These are phyloP conservation scores for Gossypium turneri DNA, from an alignment of 345 rosid species.

Conservation along the genomic window DNA sequence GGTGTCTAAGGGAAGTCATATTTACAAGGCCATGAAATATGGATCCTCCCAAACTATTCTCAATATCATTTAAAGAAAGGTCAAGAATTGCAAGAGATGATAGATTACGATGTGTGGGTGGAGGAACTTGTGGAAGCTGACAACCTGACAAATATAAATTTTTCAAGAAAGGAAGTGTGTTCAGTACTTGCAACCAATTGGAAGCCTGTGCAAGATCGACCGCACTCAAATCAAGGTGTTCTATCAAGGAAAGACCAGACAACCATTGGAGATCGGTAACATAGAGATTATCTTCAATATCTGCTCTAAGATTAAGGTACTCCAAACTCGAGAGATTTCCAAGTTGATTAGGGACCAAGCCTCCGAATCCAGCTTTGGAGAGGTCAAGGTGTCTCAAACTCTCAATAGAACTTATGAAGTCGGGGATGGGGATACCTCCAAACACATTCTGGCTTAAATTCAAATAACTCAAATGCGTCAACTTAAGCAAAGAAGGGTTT, in stretches of 20 bases:
- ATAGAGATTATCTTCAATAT: conserved; percentile 1
- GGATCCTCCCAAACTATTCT: neutral
- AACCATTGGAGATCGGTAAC: conserved; percentile 38
- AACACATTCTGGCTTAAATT: conserved; percentile 35
- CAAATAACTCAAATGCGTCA: conserved; percentile 16
- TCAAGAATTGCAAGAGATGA: conserved; percentile 3
- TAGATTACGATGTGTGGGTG: neutral
- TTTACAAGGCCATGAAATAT: conserved; percentile 2
- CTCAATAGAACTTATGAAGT: conserved; percentile 21
- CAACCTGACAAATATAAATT: neutral
- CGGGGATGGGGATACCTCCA: conserved; percentile 23
- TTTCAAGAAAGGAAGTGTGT: conserved; percentile 4
- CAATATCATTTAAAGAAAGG: neutral
- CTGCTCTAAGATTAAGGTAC: neutral
- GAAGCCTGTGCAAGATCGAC: neutral
- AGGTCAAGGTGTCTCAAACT: conserved; percentile 27
- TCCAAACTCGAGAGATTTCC: conserved; percentile 13
- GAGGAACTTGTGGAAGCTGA: neutral
- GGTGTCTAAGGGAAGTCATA: conserved; percentile 15
- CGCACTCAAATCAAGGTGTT: conserved; percentile 31
- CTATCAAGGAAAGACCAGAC: conserved; percentile 35
- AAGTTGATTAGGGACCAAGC: conserved; percentile 27
- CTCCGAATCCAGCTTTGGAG: conserved; percentile 21
- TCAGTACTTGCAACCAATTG: conserved; percentile 5
- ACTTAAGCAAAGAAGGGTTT: conserved; percentile 24